phyloP scores from a whole-genome alignment of 208 protist species.

The Wallacemonas sp. region DNA sequence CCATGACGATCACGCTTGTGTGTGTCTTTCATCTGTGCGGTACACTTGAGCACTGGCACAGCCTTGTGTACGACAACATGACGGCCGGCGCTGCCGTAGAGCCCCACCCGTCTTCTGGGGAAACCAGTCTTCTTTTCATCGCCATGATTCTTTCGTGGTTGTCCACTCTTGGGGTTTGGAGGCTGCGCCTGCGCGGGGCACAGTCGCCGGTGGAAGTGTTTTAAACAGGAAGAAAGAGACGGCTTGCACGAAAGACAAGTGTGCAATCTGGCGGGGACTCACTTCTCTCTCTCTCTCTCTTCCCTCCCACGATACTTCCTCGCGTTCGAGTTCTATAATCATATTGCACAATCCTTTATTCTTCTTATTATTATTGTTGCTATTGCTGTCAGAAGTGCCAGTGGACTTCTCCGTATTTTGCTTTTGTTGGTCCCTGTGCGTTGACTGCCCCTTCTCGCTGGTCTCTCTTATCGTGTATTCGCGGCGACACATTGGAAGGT shows the following conservation, averaged over 20 bases:
- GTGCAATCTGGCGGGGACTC: too few species aligned
- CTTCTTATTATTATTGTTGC: not conserved
- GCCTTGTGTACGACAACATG: not conserved
- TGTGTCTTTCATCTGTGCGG: not conserved
- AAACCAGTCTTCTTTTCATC: not conserved
- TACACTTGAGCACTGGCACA: conserved; percentile 3
- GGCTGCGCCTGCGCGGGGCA: too few species aligned
- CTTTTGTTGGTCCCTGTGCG: not conserved
- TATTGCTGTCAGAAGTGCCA: too few species aligned
- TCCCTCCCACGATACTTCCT: too few species aligned
- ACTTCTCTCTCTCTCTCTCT: too few species aligned
- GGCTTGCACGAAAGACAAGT: too few species aligned
- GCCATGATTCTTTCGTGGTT: not conserved
- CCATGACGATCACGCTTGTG: not conserved
- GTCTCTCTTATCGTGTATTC: not conserved
- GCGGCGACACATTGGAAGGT: not conserved
- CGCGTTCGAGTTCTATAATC: too few species aligned
- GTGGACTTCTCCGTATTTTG: too few species aligned
- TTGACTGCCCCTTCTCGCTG: not conserved
- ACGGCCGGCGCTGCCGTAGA: not conserved
- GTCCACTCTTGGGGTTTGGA: too few species aligned
- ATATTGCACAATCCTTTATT: too few species aligned
- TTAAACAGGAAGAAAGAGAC: too few species aligned
- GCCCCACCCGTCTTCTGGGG: not conserved
- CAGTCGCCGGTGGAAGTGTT: too few species aligned